Evolutionary conservation across 192 early-diverging fungal genomes (phyloP).

Genomic region (Globomyces pollinis-pini): DNA sequence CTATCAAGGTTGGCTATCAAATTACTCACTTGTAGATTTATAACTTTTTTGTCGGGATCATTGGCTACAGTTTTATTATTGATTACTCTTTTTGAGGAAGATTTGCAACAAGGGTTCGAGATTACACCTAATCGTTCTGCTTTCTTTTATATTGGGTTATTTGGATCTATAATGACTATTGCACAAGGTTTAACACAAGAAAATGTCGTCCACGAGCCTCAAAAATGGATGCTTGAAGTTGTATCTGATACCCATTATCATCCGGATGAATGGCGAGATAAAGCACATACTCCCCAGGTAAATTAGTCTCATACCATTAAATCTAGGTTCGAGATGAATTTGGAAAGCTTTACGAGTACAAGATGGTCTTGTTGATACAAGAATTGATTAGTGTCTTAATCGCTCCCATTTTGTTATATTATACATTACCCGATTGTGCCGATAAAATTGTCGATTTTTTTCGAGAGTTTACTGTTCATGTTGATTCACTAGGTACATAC

Average conservation of each 20-base stretch:
- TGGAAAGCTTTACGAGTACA: conserved; percentile 67
- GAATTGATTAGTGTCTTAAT: conserved; percentile 76
- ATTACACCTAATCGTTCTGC: conserved; percentile 80
- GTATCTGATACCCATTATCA: conserved; percentile 86
- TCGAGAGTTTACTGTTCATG: conserved; percentile 87
- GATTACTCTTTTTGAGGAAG: conserved; percentile 77
- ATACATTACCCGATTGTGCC: conserved; percentile 64
- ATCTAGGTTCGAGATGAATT: conserved; percentile 72
- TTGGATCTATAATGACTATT: conserved; percentile 73
- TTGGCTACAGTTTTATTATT: conserved; percentile 79
- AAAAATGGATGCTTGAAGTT: conserved; percentile 62
- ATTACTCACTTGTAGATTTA: conserved; percentile 48
- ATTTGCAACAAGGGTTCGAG: conserved; percentile 82
- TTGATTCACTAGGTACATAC: no score
- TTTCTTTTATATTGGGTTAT: conserved; percentile 90
- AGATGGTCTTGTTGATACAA: conserved; percentile 67
- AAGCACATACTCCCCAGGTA: conserved; percentile 75
- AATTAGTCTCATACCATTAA: no score
- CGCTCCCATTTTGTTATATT: conserved; percentile 76
- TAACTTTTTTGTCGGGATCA: conserved; percentile 81
- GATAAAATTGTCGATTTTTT: conserved; percentile 89
- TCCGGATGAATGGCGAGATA: conserved; percentile 74
- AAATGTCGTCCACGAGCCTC: conserved; percentile 75
- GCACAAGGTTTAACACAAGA: conserved; percentile 74
- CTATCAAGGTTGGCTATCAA: conserved; percentile 66